Base-by-base conservation (phyloP, 352 stramenopile species). In the Blastocystis sp. region DNA sequence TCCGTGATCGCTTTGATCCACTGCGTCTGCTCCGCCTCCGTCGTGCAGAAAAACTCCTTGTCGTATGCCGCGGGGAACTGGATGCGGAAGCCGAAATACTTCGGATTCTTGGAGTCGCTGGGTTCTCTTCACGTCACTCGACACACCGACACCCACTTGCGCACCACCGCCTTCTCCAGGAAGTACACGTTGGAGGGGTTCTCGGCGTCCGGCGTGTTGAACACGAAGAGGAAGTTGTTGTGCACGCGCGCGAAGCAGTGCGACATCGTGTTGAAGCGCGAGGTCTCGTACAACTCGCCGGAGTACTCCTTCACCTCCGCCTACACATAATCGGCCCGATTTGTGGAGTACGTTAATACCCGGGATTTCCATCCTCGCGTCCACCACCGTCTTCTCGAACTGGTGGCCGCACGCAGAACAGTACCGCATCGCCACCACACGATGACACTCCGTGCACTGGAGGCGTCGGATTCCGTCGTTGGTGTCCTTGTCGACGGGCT, bases 181-280 rank as follows among this genome's bases (percentile, higher is more conserved):
- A 93, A 35, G 92, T 85, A 85, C 29, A 92, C 92, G 65, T 94
- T 92, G 0, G 92, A 82, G 2, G 93, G 91, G 2, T 92, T 90
- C 50, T 95, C 93, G 35, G 95, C 92, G 82, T 95, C 95, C 88
- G 91, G 92, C 69, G 92, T 95, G 92, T 92, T 92, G 79, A 95
- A 96, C 76, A 95, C 95, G 91, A 96, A 96, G n/a, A 96, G 92
- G 70, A 96, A 96, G 65, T 94, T 95, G 88, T 94, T 94, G 80
- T 95, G 93, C 9, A 96, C 81, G 26, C 94, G 92, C 91, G 95
- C 95, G 90, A 95, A 92, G 50, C 94, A 92, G 88, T 94, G 94
- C 91, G 93, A 95, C 93, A 96, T 95, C 66, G 95, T 93, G 0
- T 93, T 93, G n/a, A 96, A 90, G 6, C 94, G 93, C 10, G 92